These are phyloP conservation scores for Nitzschia palea DNA, from an alignment of 108 stramenopile genomes.

Conservation along the genomic window DNA sequence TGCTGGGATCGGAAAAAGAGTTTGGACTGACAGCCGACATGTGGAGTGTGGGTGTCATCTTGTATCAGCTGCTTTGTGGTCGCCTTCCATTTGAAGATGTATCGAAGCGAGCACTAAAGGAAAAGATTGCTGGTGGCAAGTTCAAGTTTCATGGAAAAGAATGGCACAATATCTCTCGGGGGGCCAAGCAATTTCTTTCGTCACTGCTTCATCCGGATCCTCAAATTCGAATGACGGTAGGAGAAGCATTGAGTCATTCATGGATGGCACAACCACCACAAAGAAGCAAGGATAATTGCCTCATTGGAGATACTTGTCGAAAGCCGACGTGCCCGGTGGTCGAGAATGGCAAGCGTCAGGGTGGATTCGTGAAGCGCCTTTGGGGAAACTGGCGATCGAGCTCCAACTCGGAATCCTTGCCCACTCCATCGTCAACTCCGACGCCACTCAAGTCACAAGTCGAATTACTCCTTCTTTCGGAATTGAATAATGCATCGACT, in stretches of 20 bases:
- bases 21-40: conserved; percentile 25
- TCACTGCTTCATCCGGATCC: conserved; percentile 20
- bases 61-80: conserved; percentile 19
- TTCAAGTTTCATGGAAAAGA: conserved; percentile 6
- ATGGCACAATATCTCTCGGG: conserved; percentile 19
- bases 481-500: too few species aligned
- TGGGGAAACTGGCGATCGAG: too few species aligned
- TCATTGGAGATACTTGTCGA: not conserved
- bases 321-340: not conserved
- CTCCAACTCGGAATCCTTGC: not conserved
- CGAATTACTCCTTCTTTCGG: too few species aligned
- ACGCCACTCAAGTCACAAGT: too few species aligned
- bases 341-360: not conserved
- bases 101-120: not conserved
- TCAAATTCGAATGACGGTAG: conserved; percentile 19
- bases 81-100: conserved; percentile 17
- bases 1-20: not conserved
- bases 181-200: conserved; percentile 34
- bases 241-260: conserved; percentile 25
- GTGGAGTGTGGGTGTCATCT: conserved; percentile 33
- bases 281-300: not conserved
- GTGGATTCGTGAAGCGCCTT: too few species aligned
- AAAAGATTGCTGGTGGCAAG: conserved; percentile 10
- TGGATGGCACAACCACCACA: conserved; percentile 16
- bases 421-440: not conserved